These are phyloP conservation scores for Metarhizium brunneum DNA, from an alignment of 2,329 filamentous ascomycete species.

Conservation along the genomic window DNA sequence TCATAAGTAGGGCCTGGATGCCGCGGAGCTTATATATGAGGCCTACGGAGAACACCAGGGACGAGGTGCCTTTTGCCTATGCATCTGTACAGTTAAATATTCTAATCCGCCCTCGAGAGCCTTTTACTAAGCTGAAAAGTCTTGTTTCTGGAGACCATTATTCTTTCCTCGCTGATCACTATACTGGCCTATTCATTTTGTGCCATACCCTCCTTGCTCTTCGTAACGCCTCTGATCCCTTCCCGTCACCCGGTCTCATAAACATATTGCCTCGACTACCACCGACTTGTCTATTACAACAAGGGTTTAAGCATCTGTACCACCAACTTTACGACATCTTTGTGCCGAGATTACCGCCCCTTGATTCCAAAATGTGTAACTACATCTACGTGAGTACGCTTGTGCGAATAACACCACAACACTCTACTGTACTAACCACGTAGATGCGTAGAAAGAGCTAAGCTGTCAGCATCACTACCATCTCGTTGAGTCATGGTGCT, in stretches of 20 bases:
- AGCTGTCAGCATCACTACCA: slow-evolving; percentile 44
- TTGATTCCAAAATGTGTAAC: slow-evolving; percentile 34
- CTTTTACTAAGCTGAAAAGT: background rate
- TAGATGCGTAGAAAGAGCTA: slow-evolving; percentile 33
- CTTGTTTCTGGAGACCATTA: too few relatives aligned
- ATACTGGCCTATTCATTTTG: background rate
- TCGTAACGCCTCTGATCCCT: background rate
- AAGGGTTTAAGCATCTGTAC: background rate
- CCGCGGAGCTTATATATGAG: background rate
- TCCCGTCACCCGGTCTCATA: background rate
- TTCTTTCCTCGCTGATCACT: background rate
- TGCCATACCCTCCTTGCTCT: background rate
- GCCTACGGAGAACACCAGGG: background rate
- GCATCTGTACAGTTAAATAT: background rate
- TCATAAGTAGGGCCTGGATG: background rate
- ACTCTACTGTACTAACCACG: background rate
- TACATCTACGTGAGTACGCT: slow-evolving; percentile 35
- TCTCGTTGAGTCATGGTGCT: slow-evolving; percentile 35
- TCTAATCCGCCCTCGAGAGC: background rate
- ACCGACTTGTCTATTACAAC: background rate
- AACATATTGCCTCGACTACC: background rate
- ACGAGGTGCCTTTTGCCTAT: background rate
- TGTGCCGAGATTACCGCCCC: background rate
- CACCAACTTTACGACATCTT: background rate
- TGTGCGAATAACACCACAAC: background rate